Evolutionary conservation across 2,329 filamentous ascomycete species (phyloP), one percentile per base, ranked within the genome.

Genomic region (Akanthomyces dipterigenus): DNA sequence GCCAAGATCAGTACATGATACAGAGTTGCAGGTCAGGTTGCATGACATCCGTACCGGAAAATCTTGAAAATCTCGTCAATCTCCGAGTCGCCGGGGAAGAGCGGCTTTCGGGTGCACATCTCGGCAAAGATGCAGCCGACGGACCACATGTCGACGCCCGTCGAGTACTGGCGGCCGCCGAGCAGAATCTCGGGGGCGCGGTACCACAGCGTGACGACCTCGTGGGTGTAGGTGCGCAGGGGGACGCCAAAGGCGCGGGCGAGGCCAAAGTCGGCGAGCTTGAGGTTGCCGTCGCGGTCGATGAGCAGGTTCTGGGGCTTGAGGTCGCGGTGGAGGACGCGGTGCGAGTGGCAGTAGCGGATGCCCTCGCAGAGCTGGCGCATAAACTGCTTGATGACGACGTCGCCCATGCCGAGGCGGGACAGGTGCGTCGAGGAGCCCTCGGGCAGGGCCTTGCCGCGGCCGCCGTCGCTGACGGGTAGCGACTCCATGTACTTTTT

Each of bases 401-500:
- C 83, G 56, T 90, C 85, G 61, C 88, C 89, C 62, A 96, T 79
- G 5, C 90, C 90, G 68, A 95, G 79, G 63, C 83, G 80, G 71
- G 83, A 80, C 60, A 90, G 77, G 60, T 84, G 81, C 55, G 84
- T 73, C 24, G 83, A 84, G 50, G 88, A 84, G 54, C 90, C 90
- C 67, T 93, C 90, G 9, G 92, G 92, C 55, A 96, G 80, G 46
- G 91, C 84, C 78, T 93, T 95, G 69, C 91, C 91, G 63, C 91
- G 86, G 45, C 91, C 91, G 67, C 91, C 91, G 70, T 96, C 90
- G 70, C 82, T 88, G 62, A 93, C 87, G 4, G 91, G 91, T 48
- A 96, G 82, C 7, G 91, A 85, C 75, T 96, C 92, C 91, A 96
- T 96, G 76, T 96, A 96, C 76, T 96, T 96, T 80, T 96, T 96